phyloP scores from a whole-genome alignment of 2,329 filamentous ascomycete species.

The Diaporthe caulivora region DNA sequence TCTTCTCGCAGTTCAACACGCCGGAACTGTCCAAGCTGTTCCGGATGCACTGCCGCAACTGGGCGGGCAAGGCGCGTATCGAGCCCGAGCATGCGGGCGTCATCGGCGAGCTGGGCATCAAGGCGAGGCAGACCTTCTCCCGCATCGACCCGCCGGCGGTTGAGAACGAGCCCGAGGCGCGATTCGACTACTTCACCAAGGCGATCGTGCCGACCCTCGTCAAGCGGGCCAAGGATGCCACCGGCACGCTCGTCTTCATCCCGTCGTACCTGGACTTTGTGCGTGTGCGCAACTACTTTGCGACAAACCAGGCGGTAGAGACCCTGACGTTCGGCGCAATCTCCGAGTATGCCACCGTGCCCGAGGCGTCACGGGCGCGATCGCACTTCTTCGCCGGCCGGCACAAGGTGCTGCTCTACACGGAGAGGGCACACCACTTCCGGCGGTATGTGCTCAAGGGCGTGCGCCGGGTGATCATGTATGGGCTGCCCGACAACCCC shows the following conservation, averaged over 20 bases:
- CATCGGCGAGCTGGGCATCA: conserved; percentile 79
- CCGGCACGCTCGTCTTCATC: conserved; percentile 87
- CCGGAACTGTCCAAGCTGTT: conserved; percentile 88
- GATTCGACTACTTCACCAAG: conserved; percentile 91
- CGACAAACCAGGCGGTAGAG: conserved; percentile 71
- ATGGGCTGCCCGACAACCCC: conserved; percentile 90
- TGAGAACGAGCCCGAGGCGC: conserved; percentile 82
- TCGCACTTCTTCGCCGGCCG: conserved; percentile 89
- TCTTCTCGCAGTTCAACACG: conserved; percentile 85
- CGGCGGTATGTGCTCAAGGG: conserved; percentile 86
- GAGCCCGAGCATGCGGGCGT: conserved; percentile 77
- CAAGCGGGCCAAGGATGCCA: conserved; percentile 73
- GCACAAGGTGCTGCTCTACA: conserved; percentile 88
- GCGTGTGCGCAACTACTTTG: conserved; percentile 91
- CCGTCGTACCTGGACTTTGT: conserved; percentile 97
- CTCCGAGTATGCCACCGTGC: conserved; percentile 86
- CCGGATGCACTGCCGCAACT: conserved; percentile 82
- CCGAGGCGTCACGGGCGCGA: conserved; percentile 84
- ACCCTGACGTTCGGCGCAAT: conserved; percentile 81
- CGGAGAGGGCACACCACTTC: conserved; percentile 97
- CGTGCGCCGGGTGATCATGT: conserved; percentile 87
- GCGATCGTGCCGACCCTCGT: conserved; percentile 82
- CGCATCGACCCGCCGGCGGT: conserved; percentile 82
- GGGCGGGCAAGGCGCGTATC: conserved; percentile 82
- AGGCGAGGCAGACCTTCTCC: conserved; percentile 88